Base-by-base conservation (phyloP, 1,139 yeast species). In the Maudiozyma humilis region DNA sequence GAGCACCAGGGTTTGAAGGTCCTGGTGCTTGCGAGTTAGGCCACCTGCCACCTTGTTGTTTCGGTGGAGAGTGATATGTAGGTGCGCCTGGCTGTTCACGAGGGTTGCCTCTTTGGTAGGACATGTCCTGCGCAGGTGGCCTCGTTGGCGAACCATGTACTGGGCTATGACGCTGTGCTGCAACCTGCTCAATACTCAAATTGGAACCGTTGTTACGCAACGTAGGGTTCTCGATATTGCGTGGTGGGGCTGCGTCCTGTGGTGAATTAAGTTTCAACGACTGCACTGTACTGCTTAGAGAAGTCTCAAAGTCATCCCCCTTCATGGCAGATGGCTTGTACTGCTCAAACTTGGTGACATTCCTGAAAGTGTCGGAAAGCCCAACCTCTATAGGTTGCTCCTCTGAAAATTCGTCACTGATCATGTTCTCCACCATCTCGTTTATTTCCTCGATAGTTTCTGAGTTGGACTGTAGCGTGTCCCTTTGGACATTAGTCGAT, bases 341-440 rank as follows among this genome's bases (percentile, higher is more conserved):
- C 36, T 51, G 52, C 15, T 58, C 62, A 41, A 57, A 58, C 46
- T 55, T 59, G 2, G 63, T 56, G 38, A 59, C 42, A 14, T 53
- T 45, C 38, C 53, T 59, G 30, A 56, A 55, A 4, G 55, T 51
- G 30, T 50, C 56, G 15, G 49, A 47, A 14, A 44, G 47, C 2
- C 52, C 46, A 12, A 41, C 40, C 10, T 47, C 42, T 7, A 43
- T 34, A 14, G 45, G 41, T 18, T 47, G 40, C 20, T 49, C 46
- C 5, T 43, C 47, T 12, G 42, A 44, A 16, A 53, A 53, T 7
- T 45, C 50, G 39, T 53, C 59, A 14, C 52, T 53, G 5, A 63
- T 55, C 58, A 66, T 55, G 20, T 63, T 54, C 39, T 64, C 67
- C n/a, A 66, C 66, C 66, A 65, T 60, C 19, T 51, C 57, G 25